Evolutionary conservation across 2,329 filamentous ascomycete genomes (phyloP), one percentile per base, ranked within the genome.

Genomic region (Diaporthe australafricana): DNA sequence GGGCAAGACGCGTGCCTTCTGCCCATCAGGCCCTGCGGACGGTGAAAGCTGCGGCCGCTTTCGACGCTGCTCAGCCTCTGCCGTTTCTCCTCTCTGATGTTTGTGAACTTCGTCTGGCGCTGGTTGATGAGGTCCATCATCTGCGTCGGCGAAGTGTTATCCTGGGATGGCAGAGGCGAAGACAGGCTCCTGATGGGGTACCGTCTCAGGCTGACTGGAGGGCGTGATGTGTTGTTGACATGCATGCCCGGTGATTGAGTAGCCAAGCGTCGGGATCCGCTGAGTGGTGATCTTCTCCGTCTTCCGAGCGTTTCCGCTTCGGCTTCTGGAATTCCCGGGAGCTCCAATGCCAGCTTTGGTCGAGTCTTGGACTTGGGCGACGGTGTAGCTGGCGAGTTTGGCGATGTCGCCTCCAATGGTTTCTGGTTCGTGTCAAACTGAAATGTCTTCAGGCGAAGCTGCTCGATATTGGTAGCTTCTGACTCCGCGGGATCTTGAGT

Each of bases 81-180:
- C 3, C 25, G 12, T 9, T 20, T 65, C 60, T 65, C 45, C n/a
- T 65, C 60, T 4, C 60, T 45, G n/a, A 65, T 65, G 14, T 65
- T 35, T 16, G 30, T 65, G 30, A 65, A 65, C 8, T 65, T 65
- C 0, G 25, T 30, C 14, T 65, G 60, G 2, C 60, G 45, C 45
- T 50, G 45, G 45, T 20, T 50, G 45, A 65, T 45, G 60, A 65
- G 60, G 7, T 65, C 45, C 60, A 65, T 65, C 45, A 65, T 65
- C 27, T 50, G 45, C 14, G 6, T 20, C 7, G 60, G 60, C 8
- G 60, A 9, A n/a, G 14, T 8, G 16, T 8, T 17, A 38, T 2
- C n/a, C 56, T 62, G 56, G 25, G 22, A 17, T 16, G 27, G 60
- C 14, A 32, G 27, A 1, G 60, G 60, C 42, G 60, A 27, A 8